Evolutionary conservation across 345 rosid genomes (phyloP).

Genomic region (Bretschneidera sinensis): DNA sequence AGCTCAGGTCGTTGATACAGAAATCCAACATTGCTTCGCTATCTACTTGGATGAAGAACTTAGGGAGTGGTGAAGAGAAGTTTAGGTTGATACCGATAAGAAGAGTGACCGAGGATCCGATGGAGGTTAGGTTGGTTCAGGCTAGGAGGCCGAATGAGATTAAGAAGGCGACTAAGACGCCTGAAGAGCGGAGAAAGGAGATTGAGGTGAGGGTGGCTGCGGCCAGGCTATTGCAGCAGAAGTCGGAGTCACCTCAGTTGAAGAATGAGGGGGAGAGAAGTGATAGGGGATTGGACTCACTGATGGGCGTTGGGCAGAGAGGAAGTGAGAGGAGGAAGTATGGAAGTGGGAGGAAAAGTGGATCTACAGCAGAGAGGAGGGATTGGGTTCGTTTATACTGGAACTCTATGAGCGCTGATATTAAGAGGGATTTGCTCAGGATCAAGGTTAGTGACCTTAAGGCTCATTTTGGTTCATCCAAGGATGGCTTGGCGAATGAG

Average conservation of each 20-base stretch:
- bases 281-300: conserved; percentile 42
- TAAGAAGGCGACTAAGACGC: conserved; percentile 85
- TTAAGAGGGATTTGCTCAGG: conserved; percentile 58
- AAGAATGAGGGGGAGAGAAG: conserved; percentile 36
- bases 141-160: conserved; percentile 87
- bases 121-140: conserved; percentile 72
- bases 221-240: conserved; percentile 81
- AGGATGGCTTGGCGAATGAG: conserved; percentile 52
- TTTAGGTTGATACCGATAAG: conserved; percentile 65
- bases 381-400: conserved; percentile 64
- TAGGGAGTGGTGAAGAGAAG: conserved; percentile 84
- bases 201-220: conserved; percentile 97
- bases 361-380: conserved; percentile 53
- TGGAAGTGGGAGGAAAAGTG: conserved; percentile 50
- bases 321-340: conserved; percentile 70
- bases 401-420: conserved; percentile 55
- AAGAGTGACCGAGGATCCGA: conserved; percentile 78
- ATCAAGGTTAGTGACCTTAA: conserved; percentile 58
- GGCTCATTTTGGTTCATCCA: conserved; percentile 50
- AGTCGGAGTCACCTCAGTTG: conserved; percentile 40
- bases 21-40: conserved; percentile 66
- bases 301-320: conserved; percentile 45
- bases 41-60: conserved; percentile 77
- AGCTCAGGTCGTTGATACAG: conserved; percentile 66
- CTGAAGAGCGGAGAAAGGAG: conserved; percentile 89